Conservation (phyloP, 306 rosid genomes). For the Prunus dulcis region DNA sequence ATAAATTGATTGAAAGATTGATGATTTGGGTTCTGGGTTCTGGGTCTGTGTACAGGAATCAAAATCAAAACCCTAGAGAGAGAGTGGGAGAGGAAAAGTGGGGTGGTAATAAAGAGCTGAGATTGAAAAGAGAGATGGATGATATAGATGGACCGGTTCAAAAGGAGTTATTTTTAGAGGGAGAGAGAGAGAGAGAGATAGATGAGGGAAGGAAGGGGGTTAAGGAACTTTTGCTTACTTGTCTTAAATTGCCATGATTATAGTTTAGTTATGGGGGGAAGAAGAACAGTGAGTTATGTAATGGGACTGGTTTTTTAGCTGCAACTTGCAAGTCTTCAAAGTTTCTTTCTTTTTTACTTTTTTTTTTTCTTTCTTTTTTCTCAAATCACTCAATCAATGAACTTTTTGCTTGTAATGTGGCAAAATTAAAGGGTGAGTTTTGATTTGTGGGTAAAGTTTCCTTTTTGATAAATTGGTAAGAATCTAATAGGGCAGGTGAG, state of each 20-base stretch:
- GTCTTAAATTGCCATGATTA: not conserved
- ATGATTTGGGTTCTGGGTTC: conserved; percentile 3
- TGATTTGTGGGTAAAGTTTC: not conserved
- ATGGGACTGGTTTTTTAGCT: not conserved
- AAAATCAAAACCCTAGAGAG: conserved; percentile 69
- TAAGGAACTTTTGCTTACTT: not conserved
- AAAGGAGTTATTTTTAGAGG: conserved; percentile 64
- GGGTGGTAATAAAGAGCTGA: conserved; percentile 29
- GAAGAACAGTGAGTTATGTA: conserved; percentile 1
- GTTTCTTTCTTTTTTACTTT: not conserved
- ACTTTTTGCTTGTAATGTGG: not conserved
- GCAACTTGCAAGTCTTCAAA: not conserved
- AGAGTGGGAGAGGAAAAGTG: not conserved
- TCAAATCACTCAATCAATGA: not conserved
- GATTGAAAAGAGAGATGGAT: conserved; percentile 17
- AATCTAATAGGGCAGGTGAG: not conserved
- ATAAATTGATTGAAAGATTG: not conserved
- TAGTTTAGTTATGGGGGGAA: not conserved
- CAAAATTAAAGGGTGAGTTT: conserved; percentile 3
- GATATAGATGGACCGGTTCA: conserved; percentile 62
- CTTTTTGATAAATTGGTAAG: not conserved
- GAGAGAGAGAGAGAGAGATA: conserved; percentile 1
- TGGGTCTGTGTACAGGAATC: conserved; percentile 25
- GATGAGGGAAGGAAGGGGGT: not conserved
- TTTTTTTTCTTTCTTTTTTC: not conserved